Conservation (phyloP, 1,284 basidiomycete species). For the Ceratobasidium theobromae region DNA sequence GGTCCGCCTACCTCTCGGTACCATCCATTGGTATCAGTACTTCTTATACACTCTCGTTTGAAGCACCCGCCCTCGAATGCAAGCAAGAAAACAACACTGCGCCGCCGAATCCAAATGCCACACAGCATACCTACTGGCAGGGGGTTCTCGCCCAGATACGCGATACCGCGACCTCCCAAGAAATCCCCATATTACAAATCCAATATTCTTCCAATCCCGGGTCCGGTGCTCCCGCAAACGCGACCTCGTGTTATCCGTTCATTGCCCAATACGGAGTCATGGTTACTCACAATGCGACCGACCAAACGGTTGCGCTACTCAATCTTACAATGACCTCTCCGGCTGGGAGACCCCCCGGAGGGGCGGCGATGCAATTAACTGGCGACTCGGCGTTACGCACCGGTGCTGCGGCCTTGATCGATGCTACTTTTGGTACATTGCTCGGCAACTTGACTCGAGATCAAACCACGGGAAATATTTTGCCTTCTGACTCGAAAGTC, state of each 20-base stretch:
- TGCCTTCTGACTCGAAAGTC: neutral
- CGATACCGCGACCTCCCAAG: neutral
- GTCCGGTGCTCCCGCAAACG: neutral
- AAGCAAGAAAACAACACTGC: neutral
- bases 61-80: constrained; percentile 9
- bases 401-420: constrained; percentile 10
- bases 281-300: constrained; percentile 4
- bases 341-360: constrained; percentile 11
- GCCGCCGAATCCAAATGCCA: neutral
- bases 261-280: constrained; percentile 14
- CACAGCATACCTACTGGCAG: constrained; percentile 6
- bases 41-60: neutral
- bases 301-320: neutral
- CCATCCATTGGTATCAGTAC: neutral
- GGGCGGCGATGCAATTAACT: neutral
- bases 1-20: neutral
- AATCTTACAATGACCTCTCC: constrained; percentile 8
- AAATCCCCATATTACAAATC: constrained; percentile 15
- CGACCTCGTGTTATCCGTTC: constrained; percentile 6
- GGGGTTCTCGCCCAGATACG: neutral
- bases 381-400: neutral
- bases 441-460: neutral
- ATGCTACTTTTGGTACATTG: constrained; percentile 9
- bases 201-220: neutral
- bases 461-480: neutral